These are phyloP conservation scores for Mortierella sp. DNA, from an alignment of 371 early-diverging fungal species.

Conservation along the genomic window DNA sequence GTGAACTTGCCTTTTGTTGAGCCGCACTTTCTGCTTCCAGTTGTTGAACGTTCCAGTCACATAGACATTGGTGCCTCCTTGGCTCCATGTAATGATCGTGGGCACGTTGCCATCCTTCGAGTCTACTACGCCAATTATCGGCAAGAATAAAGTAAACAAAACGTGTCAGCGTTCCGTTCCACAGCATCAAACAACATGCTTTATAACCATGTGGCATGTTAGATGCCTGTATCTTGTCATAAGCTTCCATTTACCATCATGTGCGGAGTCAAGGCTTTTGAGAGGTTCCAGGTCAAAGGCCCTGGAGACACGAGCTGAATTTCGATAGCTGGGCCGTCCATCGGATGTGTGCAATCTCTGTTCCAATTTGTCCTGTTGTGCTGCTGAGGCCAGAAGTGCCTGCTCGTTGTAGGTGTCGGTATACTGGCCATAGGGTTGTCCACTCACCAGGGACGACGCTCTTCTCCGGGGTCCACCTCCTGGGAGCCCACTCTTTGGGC, in stretches of 20 bases:
- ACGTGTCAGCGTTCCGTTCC: background rate
- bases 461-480: slow-evolving; percentile 54
- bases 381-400: slow-evolving; percentile 48
- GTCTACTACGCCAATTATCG: slow-evolving; percentile 17
- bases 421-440: slow-evolving; percentile 31
- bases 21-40: slow-evolving; percentile 94
- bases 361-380: slow-evolving; percentile 54
- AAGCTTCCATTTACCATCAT: slow-evolving; percentile 23
- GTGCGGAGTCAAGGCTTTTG: slow-evolving; percentile 34
- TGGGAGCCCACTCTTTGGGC: slow-evolving; percentile 22
- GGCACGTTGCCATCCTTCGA: slow-evolving; percentile 63
- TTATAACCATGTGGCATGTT: background rate
- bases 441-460: slow-evolving; percentile 42
- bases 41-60: slow-evolving; percentile 98
- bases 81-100: slow-evolving; percentile 92
- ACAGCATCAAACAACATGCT: background rate
- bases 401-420: slow-evolving; percentile 49
- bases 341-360: slow-evolving; percentile 28
- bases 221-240: background rate
- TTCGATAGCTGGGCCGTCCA: slow-evolving; percentile 51
- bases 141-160: background rate
- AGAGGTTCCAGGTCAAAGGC: slow-evolving; percentile 56
- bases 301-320: slow-evolving; percentile 54
- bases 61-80: slow-evolving; percentile 89
- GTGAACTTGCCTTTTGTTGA: slow-evolving; percentile 79